Evolutionary conservation across 164 flowering plant species (phyloP).

Genomic region (Macadamia integrifolia): DNA sequence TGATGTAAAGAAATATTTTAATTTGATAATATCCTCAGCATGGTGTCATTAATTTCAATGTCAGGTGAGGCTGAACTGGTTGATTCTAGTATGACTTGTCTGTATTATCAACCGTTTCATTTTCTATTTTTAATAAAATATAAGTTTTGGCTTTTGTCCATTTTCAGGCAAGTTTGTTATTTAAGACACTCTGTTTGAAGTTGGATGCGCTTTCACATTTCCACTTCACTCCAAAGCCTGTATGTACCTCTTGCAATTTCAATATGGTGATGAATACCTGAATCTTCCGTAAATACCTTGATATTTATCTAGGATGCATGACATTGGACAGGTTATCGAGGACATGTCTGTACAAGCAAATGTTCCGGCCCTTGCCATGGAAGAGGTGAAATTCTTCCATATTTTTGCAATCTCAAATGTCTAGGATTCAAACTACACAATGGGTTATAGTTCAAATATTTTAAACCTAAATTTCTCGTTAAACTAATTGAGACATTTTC

Average conservation of each 20-base stretch:
- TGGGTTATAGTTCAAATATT: no score
- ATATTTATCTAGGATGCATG: conserved; percentile 2
- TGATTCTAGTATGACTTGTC: background rate
- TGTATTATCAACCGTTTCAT: no score
- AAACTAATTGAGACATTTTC: no score
- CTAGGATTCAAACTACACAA: background rate
- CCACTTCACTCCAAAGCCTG: conserved; percentile 95
- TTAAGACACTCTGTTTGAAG: conserved; percentile 72
- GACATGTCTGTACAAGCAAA: conserved; percentile 85
- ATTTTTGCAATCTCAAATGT: background rate
- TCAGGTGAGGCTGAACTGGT: background rate
- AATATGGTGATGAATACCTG: background rate
- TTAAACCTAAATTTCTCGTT: background rate
- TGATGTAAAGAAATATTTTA: no score
- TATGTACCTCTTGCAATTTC: conserved; percentile 24
- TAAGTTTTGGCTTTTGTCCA: conserved; percentile 4
- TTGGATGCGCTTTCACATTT: conserved; percentile 95
- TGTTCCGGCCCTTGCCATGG: conserved; percentile 94
- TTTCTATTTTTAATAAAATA: no score
- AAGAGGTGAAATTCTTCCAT: conserved; percentile 57
- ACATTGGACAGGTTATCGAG: conserved; percentile 66
- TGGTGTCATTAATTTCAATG: background rate
- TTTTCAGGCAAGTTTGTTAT: conserved; percentile 62
- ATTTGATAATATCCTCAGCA: background rate
- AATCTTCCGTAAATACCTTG: background rate